Evolutionary conservation across 805 yeast genomes (phyloP), one percentile per base, ranked within the genome.

Genomic region (Yamadazyma endophytica): DNA sequence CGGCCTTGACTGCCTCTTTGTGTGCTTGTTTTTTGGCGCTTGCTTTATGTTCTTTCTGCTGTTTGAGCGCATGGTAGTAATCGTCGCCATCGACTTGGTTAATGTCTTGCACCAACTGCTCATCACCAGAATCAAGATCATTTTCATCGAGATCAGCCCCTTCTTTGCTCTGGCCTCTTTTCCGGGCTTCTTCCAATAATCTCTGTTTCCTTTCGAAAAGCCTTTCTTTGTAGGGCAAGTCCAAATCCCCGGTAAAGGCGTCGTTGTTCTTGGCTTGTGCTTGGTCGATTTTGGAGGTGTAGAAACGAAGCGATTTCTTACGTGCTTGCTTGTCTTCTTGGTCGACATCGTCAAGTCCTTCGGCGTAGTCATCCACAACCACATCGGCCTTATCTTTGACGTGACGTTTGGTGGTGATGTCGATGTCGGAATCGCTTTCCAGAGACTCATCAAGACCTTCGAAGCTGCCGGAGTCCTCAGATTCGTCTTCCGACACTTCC

Each of bases 241-340:
- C 98, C 40, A 74, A 73, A 56, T 90, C 98, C 47, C 97, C 98
- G 28, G 79, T 80, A 35, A 33, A 46, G 17, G 44, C 42, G 12
- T 54, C 57, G 20, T 32, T 37, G 38, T 74, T 73, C 56, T 81
- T 82, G 44, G 69, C 68, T 17, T 73, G 79, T 31, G 80, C 81
- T 61, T 89, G 95, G 56, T 88, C 96, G 57, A 92, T 89, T 60
- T 90, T 89, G 36, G 97, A 85, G 1, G 98, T 92, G 70, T 92
- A 92, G 77, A 92, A 92, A 39, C 97, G 79, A 48, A 92, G 74
- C 2, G 95, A 73, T 52, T 76, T 77, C 66, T 81, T 83, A 47
- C 94, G 78, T 13, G 79, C 74, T 37, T 73, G 75, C 64, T 89
- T 90, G 36, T 88, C 97, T 50, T 86, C 95, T 26, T 73, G 70